These are phyloP conservation scores for Botrytis aclada DNA, from an alignment of 2,329 filamentous ascomycete genomes.

Conservation along the genomic window DNA sequence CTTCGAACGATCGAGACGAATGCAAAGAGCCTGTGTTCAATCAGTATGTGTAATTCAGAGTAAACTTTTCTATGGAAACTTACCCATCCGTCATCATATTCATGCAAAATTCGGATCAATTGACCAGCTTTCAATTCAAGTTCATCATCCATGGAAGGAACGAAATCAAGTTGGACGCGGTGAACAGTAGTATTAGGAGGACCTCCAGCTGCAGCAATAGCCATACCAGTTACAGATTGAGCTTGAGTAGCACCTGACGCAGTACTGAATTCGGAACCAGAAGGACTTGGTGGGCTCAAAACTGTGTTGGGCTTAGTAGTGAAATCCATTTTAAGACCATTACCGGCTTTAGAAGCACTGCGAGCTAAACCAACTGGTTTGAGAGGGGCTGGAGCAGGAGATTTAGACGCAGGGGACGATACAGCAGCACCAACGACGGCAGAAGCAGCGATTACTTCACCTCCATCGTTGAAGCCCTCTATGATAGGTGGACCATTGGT, in stretches of 20 bases:
- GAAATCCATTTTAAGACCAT: constrained; percentile 50
- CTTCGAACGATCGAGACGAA: constrained; percentile 81
- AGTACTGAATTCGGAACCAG: constrained; percentile 61
- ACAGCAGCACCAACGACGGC: constrained; percentile 27
- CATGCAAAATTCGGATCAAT: constrained; percentile 83
- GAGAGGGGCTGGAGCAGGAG: constrained; percentile 17
- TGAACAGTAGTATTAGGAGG: constrained; percentile 67
- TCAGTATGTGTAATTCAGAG: constrained; percentile 33
- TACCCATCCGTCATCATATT: constrained; percentile 98
- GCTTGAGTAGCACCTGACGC: constrained; percentile 48
- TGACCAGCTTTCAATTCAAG: constrained; percentile 77
- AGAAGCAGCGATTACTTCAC: constrained; percentile 40
- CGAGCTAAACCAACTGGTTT: constrained; percentile 42
- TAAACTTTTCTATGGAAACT: constrained; percentile 38
- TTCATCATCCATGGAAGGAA: constrained; percentile 89
- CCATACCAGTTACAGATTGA: constrained; percentile 51
- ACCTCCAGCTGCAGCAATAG: constrained; percentile 61
- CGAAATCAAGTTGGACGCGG: constrained; percentile 92
- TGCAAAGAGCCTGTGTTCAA: constrained; percentile 71
- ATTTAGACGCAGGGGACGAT: constrained; percentile 18
- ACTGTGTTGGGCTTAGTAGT: constrained; percentile 43
- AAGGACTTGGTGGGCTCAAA: constrained; percentile 53
- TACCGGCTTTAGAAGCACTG: constrained; percentile 56
- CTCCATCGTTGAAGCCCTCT: constrained; percentile 40
- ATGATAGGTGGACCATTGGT: constrained; percentile 44